Percentiles rank a stretch among this genome's conserved stretches.
Evolutionary conservation across 495 filamentous ascomycete species (phyloP).

Genomic region (Neurospora sp.): DNA sequence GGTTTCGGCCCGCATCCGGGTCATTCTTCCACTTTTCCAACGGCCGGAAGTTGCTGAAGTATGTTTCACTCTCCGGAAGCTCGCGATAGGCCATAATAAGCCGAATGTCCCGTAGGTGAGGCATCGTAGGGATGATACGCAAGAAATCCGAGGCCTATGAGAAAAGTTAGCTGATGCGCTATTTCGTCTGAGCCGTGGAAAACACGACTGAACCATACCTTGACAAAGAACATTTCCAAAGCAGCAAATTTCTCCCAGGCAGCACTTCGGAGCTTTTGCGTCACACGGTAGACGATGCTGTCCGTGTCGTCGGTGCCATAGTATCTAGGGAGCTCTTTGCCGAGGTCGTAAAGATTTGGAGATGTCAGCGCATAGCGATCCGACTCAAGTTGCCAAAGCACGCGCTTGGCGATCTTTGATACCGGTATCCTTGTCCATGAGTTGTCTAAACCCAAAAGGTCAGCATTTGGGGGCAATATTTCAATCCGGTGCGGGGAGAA

Average conservation of each 20-base stretch:
- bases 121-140: slow-evolving; percentile 57
- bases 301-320: slow-evolving; percentile 32
- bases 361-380: slow-evolving; percentile 39
- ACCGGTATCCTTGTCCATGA: slow-evolving; percentile 53
- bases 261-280: slow-evolving; percentile 30
- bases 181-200: not conserved
- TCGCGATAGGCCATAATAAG: slow-evolving; percentile 44
- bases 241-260: slow-evolving; percentile 40
- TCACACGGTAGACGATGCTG: slow-evolving; percentile 24
- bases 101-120: slow-evolving; percentile 54
- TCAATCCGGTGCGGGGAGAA: slow-evolving; percentile 1
- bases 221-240: slow-evolving; percentile 66
- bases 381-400: slow-evolving; percentile 39
- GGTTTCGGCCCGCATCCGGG: slow-evolving; percentile 30
- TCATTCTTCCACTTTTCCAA: slow-evolving; percentile 44
- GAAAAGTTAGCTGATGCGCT: slow-evolving; percentile 15
- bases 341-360: slow-evolving; percentile 32
- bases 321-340: slow-evolving; percentile 31
- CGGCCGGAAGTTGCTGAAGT: slow-evolving; percentile 22
- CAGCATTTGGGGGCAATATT: not conserved
- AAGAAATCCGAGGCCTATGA: slow-evolving; percentile 61
- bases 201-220: slow-evolving; percentile 35
- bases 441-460: slow-evolving; percentile 41
- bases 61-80: slow-evolving; percentile 34
- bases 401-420: slow-evolving; percentile 34